Conservation (phyloP, 192 early-diverging fungal genomes). For the Backusella westeae region DNA sequence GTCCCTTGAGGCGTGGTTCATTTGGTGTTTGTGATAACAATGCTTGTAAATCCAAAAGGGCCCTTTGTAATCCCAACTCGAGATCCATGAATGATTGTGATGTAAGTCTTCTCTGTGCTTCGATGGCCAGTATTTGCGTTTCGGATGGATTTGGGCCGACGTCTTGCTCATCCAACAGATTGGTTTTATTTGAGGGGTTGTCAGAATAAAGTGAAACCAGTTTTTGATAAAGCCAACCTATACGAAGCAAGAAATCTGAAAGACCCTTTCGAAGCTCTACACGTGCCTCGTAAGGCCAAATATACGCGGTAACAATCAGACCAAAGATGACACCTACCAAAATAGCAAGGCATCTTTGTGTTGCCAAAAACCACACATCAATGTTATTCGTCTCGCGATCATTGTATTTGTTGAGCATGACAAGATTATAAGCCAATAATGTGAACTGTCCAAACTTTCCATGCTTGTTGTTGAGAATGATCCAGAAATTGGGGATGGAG, state of each 20-base stretch:
- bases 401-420: conserved; percentile 75
- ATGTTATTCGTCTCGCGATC: conserved; percentile 57
- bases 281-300: conserved; percentile 88
- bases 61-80: conserved; percentile 66
- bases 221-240: conserved; percentile 70
- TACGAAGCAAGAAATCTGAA: conserved; percentile 67
- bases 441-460: conserved; percentile 77
- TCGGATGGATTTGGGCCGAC: conserved; percentile 14
- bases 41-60: conserved; percentile 59
- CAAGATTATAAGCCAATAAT: conserved; percentile 76
- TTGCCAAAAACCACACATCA: conserved; percentile 54
- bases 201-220: conserved; percentile 58
- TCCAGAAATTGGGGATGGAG: conserved; percentile 63
- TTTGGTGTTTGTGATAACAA: conserved; percentile 70
- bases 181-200: conserved; percentile 8
- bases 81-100: conserved; percentile 65
- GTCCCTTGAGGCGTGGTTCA: conserved; percentile 82
- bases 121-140: conserved; percentile 16
- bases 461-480: conserved; percentile 65
- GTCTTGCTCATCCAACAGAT: not conserved
- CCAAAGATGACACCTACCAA: conserved; percentile 72
- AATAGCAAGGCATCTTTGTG: conserved; percentile 63
- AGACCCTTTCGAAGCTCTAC: conserved; percentile 75
- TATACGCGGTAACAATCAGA: conserved; percentile 63
- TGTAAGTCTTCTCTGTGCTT: conserved; percentile 26